These are phyloP conservation scores for Phaffomyces antillensis DNA, from an alignment of 805 yeast genomes.

Conservation along the genomic window DNA sequence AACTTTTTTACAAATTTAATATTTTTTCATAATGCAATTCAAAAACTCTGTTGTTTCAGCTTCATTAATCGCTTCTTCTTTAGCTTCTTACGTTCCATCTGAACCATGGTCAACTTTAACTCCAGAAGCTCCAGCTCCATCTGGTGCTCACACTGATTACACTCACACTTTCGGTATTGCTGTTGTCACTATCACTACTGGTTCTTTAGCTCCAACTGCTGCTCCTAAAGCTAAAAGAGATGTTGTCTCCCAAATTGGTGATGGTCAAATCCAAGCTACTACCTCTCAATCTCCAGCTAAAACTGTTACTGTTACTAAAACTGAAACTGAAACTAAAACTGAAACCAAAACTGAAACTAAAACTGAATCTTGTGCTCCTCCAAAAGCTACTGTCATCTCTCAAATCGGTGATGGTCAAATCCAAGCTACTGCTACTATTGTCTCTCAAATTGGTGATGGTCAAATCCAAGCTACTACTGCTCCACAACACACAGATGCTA, in stretches of 20 bases:
- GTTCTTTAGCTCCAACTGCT: constrained; percentile 17
- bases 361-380: neutral
- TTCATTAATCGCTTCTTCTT: constrained; percentile 37
- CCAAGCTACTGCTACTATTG: constrained; percentile 2
- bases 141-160: constrained; percentile 31
- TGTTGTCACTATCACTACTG: constrained; percentile 29
- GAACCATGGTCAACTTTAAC: constrained; percentile 41
- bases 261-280: constrained; percentile 27
- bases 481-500: too few species aligned
- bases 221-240: constrained; percentile 10
- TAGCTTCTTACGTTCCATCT: constrained; percentile 61
- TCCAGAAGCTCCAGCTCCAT: constrained; percentile 27
- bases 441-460: too few species aligned
- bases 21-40: constrained; percentile 33
- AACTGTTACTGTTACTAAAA: constrained; percentile 1
- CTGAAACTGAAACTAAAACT: neutral
- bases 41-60: constrained; percentile 35
- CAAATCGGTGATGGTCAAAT: constrained; percentile 5
- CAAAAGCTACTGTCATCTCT: constrained; percentile 1
- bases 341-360: neutral
- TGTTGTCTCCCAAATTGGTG: constrained; percentile 20
- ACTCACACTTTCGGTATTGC: constrained; percentile 36
- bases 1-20: neutral
- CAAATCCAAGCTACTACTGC: constrained; percentile 13
- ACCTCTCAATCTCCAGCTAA: constrained; percentile 7